Conservation (phyloP, 2,329 filamentous ascomycete genomes). For the Leptographium radiaticola region DNA sequence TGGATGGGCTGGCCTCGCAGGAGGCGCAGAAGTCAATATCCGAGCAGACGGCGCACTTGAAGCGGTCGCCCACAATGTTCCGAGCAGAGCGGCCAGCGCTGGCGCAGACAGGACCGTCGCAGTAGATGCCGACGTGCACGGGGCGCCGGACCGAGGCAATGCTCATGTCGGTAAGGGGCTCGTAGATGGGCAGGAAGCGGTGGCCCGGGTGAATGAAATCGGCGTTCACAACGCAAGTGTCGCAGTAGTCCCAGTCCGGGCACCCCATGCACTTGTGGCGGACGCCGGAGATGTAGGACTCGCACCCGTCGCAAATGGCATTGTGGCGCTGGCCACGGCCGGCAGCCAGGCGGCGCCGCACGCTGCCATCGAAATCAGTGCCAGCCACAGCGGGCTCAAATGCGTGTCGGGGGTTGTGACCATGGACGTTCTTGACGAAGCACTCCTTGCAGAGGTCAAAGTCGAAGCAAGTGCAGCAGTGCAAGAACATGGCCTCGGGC, state of each 20-base stretch:
- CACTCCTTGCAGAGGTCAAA: conserved; percentile 84
- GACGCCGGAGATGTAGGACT: conserved; percentile 73
- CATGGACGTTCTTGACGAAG: conserved; percentile 63
- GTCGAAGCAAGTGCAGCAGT: conserved; percentile 75
- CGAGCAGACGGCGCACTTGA: conserved; percentile 94
- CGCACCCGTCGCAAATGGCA: conserved; percentile 89
- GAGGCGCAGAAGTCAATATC: conserved; percentile 90
- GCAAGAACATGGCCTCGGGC: conserved; percentile 67
- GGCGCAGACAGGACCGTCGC: conserved; percentile 82
- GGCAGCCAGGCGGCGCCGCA: conserved; percentile 57
- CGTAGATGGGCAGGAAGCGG: conserved; percentile 80
- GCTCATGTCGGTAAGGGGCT: conserved; percentile 25
- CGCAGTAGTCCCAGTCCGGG: conserved; percentile 95
- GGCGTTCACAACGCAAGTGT: conserved; percentile 56
- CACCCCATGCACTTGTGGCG: conserved; percentile 96
- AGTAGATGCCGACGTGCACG: conserved; percentile 77
- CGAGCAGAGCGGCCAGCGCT: conserved; percentile 30
- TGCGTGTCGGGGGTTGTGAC: conserved; percentile 78
- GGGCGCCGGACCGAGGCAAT: conserved; percentile 18
- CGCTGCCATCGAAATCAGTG: conserved; percentile 44
- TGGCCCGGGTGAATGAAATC: conserved; percentile 63
- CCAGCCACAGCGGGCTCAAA: conserved; percentile 59
- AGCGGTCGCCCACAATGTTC: conserved; percentile 72
- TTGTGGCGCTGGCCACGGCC: conserved; percentile 74
- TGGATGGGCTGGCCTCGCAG: conserved; percentile 78